Evolutionary conservation across 2,329 filamentous ascomycete species (phyloP).

Genomic region (Monosporascus sp.): DNA sequence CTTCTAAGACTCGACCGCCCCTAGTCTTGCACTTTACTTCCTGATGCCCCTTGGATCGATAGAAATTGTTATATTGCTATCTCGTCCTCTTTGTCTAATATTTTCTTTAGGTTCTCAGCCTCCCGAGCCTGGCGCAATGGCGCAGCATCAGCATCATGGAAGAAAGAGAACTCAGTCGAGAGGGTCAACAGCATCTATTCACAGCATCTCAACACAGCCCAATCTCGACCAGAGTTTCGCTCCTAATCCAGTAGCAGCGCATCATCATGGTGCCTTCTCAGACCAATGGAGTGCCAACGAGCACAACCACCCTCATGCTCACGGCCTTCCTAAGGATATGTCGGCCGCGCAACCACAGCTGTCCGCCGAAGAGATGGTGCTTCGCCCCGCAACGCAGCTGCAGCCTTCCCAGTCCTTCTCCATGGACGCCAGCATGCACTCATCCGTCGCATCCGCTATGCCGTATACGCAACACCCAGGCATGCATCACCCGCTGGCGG

Average conservation of each 20-base stretch:
- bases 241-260: constrained; percentile 15
- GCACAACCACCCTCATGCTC: constrained; percentile 7
- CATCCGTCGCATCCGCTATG: constrained; percentile 38
- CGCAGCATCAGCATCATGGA: constrained; percentile 32
- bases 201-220: constrained; percentile 47
- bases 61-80: not conserved
- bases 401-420: constrained; percentile 43
- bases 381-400: constrained; percentile 52
- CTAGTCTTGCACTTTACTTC: not conserved
- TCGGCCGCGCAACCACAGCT: constrained; percentile 37
- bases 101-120: constrained; percentile 20
- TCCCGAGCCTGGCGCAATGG: constrained; percentile 28
- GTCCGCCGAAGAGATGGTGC: constrained; percentile 54
- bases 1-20: not conserved
- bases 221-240: constrained; percentile 43
- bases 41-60: not conserved
- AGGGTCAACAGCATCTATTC: constrained; percentile 52
- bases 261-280: constrained; percentile 35
- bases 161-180: constrained; percentile 48
- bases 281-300: constrained; percentile 45
- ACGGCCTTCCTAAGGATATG: constrained; percentile 39
- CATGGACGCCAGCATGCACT: constrained; percentile 45
- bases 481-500: constrained; percentile 46
- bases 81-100: constrained; percentile 6
- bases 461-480: constrained; percentile 35